Evolutionary conservation across 177 flowering plant genomes (phyloP).

Genomic region (Vitis hybrid): DNA sequence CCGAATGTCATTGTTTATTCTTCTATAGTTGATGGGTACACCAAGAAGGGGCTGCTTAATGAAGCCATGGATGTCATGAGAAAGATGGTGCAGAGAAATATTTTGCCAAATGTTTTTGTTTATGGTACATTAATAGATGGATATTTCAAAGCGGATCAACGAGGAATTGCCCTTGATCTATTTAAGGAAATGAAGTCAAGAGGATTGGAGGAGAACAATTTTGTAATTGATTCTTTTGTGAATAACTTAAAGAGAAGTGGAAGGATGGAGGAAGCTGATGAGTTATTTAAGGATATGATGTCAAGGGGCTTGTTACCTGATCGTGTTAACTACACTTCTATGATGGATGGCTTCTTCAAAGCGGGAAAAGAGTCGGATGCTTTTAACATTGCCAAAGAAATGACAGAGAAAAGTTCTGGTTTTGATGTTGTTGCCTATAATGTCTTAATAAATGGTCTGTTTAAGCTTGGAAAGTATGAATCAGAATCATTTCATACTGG

Average conservation of each 20-base stretch:
- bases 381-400: conserved; percentile 57
- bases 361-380: conserved; percentile 66
- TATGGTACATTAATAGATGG: conserved; percentile 70
- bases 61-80: conserved; percentile 47
- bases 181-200: conserved; percentile 59
- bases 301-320: conserved; percentile 69
- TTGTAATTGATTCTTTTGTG: conserved; percentile 61
- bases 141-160: conserved; percentile 60
- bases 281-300: conserved; percentile 40
- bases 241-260: conserved; percentile 64
- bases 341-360: conserved; percentile 86
- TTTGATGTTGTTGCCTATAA: conserved; percentile 77
- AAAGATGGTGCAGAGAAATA: conserved; percentile 47
- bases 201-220: conserved; percentile 54
- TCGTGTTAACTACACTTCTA: conserved; percentile 71
- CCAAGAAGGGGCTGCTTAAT: conserved; percentile 61
- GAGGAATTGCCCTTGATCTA: conserved; percentile 46
- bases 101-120: conserved; percentile 57
- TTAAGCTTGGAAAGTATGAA: conserved; percentile 54
- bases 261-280: conserved; percentile 63
- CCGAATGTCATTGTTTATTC: conserved; percentile 73
- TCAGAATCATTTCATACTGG: conserved; percentile 43
- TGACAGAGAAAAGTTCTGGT: conserved; percentile 48
- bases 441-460: conserved; percentile 70
- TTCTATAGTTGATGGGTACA: conserved; percentile 64